Conservation (phyloP, 164 flowering plant species). For the Houttuynia cordata region DNA sequence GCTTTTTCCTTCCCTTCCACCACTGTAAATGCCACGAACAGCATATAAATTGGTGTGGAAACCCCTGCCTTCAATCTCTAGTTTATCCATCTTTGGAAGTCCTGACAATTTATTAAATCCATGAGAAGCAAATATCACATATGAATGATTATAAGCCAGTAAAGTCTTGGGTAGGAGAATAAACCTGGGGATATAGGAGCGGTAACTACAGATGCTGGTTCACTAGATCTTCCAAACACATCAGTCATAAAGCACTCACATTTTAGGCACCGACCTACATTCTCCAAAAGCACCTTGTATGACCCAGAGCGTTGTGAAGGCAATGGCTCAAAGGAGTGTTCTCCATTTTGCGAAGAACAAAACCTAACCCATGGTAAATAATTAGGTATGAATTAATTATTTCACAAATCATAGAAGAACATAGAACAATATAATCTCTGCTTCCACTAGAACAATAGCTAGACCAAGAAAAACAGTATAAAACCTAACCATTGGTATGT, state of each 20-base stretch:
- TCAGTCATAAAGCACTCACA: constrained; percentile 92
- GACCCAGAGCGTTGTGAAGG: constrained; percentile 61
- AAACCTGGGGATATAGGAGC: constrained; percentile 66
- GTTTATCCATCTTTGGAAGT: constrained; percentile 66
- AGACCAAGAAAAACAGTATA: neutral
- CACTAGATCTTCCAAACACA: constrained; percentile 87
- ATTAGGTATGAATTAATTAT: too few relatives aligned
- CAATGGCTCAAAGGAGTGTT: constrained; percentile 47
- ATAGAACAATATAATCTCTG: neutral
- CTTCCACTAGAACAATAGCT: neutral
- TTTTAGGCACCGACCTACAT: constrained; percentile 64
- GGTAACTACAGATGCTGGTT: constrained; percentile 60
- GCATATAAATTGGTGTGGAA: constrained; percentile 95
- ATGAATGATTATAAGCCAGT: neutral
- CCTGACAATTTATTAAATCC: constrained; percentile 29
- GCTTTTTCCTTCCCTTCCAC: constrained; percentile 98
- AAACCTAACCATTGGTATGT: constrained; percentile 63
- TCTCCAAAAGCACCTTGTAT: constrained; percentile 72
- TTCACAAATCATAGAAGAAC: neutral
- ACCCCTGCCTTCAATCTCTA: constrained; percentile 97
- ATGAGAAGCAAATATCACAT: neutral
- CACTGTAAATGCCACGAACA: constrained; percentile 79
- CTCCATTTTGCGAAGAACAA: constrained; percentile 31
- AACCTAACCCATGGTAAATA: constrained; percentile 35
- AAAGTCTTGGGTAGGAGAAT: neutral